phyloP scores from a whole-genome alignment of 257 asterid species.

The Pogostemon cablin region DNA sequence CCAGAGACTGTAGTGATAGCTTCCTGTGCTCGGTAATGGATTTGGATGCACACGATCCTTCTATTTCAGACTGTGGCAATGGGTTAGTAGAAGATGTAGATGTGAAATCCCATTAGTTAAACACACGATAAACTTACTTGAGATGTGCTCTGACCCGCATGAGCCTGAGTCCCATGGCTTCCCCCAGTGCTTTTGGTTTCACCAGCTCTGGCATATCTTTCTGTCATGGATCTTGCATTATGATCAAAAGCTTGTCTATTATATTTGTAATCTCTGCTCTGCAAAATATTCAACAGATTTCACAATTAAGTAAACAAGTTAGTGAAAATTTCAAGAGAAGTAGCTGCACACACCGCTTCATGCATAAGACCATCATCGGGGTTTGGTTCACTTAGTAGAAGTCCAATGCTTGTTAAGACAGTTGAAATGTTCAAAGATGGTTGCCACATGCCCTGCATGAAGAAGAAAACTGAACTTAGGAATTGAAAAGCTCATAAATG shows the following conservation, averaged over 20 bases:
- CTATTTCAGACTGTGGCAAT: constrained; percentile 45
- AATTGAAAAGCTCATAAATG: constrained; percentile 21
- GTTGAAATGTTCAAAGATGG: constrained; percentile 91
- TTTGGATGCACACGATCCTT: constrained; percentile 42
- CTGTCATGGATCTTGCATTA: constrained; percentile 81
- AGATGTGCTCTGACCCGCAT: constrained; percentile 36
- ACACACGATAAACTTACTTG: constrained; percentile 44
- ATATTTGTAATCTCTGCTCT: constrained; percentile 88
- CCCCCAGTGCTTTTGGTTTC: constrained; percentile 40
- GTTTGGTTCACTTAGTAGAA: constrained; percentile 77
- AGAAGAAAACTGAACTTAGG: constrained; percentile 24
- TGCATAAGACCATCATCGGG: constrained; percentile 95
- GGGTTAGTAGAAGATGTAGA: constrained; percentile 17
- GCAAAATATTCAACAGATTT: constrained; percentile 36
- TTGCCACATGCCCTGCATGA: constrained; percentile 85
- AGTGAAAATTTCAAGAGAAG: constrained; percentile 5
- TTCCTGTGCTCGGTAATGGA: constrained; percentile 42
- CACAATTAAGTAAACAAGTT: constrained; percentile 1
- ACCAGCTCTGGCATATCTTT: constrained; percentile 61
- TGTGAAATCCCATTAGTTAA: not conserved
- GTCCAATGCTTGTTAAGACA: constrained; percentile 77
- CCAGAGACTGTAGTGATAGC: constrained; percentile 54
- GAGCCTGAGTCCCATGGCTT: constrained; percentile 39
- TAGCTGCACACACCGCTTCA: constrained; percentile 67
- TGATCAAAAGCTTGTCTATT: constrained; percentile 77